phyloP scores from a whole-genome alignment of 805 yeast species.

The Starmera pachycereana region DNA sequence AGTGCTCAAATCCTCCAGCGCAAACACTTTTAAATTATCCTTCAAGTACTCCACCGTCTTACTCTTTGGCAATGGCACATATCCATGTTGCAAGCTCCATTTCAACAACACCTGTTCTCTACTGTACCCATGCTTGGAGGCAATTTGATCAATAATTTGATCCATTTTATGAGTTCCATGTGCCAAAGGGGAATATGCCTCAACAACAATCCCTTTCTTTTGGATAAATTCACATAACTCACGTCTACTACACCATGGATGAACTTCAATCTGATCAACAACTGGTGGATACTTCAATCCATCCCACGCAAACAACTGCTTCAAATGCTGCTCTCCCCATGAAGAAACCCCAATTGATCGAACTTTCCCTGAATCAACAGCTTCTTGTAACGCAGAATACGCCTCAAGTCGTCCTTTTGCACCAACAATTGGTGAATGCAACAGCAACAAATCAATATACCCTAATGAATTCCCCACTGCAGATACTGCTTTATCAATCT shows the following conservation, averaged over 20 bases:
- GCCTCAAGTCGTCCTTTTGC: conserved; percentile 48
- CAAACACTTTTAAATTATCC: conserved; percentile 29
- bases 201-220: conserved; percentile 35
- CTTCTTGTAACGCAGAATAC: conserved; percentile 71
- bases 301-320: conserved; percentile 53
- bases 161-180: conserved; percentile 38
- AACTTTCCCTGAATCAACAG: conserved; percentile 48
- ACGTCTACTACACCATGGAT: conserved; percentile 37
- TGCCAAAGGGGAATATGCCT: conserved; percentile 61
- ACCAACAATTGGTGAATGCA: conserved; percentile 55
- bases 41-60: conserved; percentile 22
- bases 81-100: conserved; percentile 52
- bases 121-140: conserved; percentile 30
- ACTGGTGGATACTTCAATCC: conserved; percentile 50
- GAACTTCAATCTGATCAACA: conserved; percentile 60
- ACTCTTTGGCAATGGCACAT: conserved; percentile 46
- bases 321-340: conserved; percentile 53
- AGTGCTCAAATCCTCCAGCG: conserved; percentile 30
- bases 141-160: conserved; percentile 30
- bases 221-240: conserved; percentile 34
- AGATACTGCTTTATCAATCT: conserved; percentile 44
- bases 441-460: conserved; percentile 65
- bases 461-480: conserved; percentile 39
- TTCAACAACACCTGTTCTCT: conserved; percentile 43
- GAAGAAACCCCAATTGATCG: conserved; percentile 72